These are phyloP conservation scores for Ustilago crameri DNA, from an alignment of 1,284 basidiomycete genomes.

Conservation along the genomic window DNA sequence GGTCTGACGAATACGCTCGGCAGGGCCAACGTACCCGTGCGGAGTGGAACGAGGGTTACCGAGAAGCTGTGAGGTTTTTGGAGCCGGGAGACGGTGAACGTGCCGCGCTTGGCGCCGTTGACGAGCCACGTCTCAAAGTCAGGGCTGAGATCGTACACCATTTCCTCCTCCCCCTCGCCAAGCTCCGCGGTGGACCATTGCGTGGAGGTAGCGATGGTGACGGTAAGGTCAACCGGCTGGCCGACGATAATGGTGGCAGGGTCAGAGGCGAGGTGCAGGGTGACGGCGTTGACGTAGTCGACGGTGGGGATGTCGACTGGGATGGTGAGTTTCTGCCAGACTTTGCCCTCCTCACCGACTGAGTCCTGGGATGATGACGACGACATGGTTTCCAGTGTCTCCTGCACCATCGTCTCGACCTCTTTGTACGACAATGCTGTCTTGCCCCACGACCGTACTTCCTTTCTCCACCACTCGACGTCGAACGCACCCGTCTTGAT, in stretches of 20 bases:
- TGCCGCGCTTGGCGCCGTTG: conserved; percentile 51
- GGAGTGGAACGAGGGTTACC: conserved; percentile 52
- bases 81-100: conserved; percentile 4
- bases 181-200: conserved; percentile 22
- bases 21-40: conserved; percentile 23
- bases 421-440: neutral
- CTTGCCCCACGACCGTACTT: conserved; percentile 23
- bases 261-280: conserved; percentile 7
- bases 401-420: conserved; percentile 1
- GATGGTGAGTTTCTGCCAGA: conserved; percentile 50
- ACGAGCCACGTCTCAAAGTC: conserved; percentile 62
- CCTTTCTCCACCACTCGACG: conserved; percentile 23
- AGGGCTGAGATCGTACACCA: conserved; percentile 56
- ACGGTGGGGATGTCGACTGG: conserved; percentile 53
- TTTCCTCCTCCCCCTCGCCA: conserved; percentile 4
- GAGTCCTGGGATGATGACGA: no score
- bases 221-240: conserved; percentile 26
- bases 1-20: conserved; percentile 11
- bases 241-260: conserved; percentile 34
- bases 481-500: conserved; percentile 25
- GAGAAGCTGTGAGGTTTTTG: conserved; percentile 5
- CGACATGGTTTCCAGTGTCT: conserved; percentile 1
- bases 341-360: neutral
- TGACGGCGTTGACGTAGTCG: conserved; percentile 49
- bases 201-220: conserved; percentile 31